Evolutionary conservation across 495 filamentous ascomycete species (phyloP).

Genomic region (Halenospora varia): DNA sequence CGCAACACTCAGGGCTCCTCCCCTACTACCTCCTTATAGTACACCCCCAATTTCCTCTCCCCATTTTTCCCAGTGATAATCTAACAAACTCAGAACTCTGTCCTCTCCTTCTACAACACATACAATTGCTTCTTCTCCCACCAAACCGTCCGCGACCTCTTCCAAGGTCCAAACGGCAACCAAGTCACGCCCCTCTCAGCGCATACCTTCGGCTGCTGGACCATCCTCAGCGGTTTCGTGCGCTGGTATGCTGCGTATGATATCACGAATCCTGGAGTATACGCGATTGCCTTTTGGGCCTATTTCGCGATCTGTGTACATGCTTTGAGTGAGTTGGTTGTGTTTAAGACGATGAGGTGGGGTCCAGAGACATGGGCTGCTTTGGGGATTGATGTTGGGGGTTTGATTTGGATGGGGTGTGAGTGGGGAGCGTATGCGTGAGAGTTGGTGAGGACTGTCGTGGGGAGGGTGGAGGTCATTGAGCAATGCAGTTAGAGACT

Average conservation of each 20-base stretch:
- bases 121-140: conserved; percentile 69
- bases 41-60: no score
- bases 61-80: no score
- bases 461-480: not conserved
- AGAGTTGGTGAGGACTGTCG: not conserved
- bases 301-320: conserved; percentile 73
- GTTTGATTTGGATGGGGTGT: conserved; percentile 72
- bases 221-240: conserved; percentile 67
- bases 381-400: conserved; percentile 59
- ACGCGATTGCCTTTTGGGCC: conserved; percentile 73
- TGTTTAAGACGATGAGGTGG: conserved; percentile 60
- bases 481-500: no score
- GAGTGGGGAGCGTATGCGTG: conserved; percentile 62
- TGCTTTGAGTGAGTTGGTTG: conserved; percentile 72
- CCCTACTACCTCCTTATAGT: no score
- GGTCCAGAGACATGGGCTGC: conserved; percentile 40
- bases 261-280: conserved; percentile 61
- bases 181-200: conserved; percentile 64
- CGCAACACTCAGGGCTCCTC: no score
- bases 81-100: not conserved
- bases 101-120: conserved; percentile 22
- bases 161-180: conserved; percentile 47
- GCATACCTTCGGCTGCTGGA: conserved; percentile 88
- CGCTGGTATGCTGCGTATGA: conserved; percentile 85
- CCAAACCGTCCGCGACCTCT: conserved; percentile 52